Evolutionary conservation across 2,329 filamentous ascomycete genomes (phyloP).

Genomic region (Chlorencoelia australis): DNA sequence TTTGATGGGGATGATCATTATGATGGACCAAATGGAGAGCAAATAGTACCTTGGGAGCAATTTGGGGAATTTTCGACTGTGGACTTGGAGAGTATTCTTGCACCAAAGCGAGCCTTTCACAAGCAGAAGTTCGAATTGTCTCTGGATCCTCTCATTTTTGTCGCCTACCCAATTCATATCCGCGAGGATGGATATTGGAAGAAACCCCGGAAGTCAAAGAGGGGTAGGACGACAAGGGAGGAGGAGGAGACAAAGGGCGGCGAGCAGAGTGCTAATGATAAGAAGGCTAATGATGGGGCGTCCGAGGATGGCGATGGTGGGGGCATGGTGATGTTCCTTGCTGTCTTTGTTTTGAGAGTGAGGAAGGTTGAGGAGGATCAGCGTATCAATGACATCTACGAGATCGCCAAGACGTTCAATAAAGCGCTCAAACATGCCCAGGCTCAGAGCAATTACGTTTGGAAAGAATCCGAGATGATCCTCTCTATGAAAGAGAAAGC

Average conservation of each 20-base stretch:
- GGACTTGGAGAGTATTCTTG: constrained; percentile 70
- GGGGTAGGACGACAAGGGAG: no score
- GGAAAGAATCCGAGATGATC: constrained; percentile 80
- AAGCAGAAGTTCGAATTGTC: constrained; percentile 76
- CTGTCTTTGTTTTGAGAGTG: constrained; percentile 84
- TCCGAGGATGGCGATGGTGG: constrained; percentile 22
- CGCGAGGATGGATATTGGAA: constrained; percentile 69
- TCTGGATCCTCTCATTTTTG: constrained; percentile 67
- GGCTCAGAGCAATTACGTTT: constrained; percentile 80
- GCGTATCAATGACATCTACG: constrained; percentile 69
- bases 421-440: constrained; percentile 91
- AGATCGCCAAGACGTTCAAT: constrained; percentile 83
- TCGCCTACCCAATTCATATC: constrained; percentile 77
- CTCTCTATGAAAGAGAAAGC: constrained; percentile 72
- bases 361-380: constrained; percentile 67
- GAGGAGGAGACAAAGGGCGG: constrained; percentile 12
- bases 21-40: constrained; percentile 44
- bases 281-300: constrained; percentile 6
- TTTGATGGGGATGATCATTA: constrained; percentile 34
- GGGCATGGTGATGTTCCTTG: constrained; percentile 90
- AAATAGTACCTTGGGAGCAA: constrained; percentile 59
- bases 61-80: constrained; percentile 66
- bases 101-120: constrained; percentile 65
- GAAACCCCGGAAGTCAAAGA: constrained; percentile 40
- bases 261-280: constrained; percentile 9